A percentile compares a stretch with the other conserved stretches of the same genome.
phyloP scores from a whole-genome alignment of 2,329 filamentous ascomycete species.

The Botrytis elliptica region DNA sequence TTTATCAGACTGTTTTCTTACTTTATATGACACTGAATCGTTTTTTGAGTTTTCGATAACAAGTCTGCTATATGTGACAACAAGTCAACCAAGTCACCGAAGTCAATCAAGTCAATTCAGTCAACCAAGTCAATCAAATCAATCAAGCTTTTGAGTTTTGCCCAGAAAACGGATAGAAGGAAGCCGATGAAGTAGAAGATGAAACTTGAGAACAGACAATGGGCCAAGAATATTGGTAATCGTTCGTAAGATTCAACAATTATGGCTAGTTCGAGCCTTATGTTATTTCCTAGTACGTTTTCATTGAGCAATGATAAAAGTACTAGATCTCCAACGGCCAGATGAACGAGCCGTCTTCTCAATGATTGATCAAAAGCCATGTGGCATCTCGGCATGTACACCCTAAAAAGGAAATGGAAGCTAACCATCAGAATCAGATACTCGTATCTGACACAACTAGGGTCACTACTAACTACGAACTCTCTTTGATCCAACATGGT shows the following conservation, averaged over 20 bases:
- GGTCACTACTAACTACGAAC: not conserved
- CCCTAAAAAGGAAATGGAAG: not conserved
- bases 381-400: not conserved
- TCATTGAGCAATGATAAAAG: not conserved
- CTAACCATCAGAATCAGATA: not conserved
- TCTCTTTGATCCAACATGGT: not conserved
- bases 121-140: not conserved
- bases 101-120: not conserved
- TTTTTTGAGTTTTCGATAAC: not conserved
- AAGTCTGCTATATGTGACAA: not conserved
- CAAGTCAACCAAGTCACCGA: too few species aligned
- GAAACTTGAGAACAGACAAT: slow-evolving; percentile 19
- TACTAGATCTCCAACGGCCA: not conserved
- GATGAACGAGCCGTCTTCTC: not conserved
- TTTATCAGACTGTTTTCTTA: not conserved
- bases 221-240: not conserved
- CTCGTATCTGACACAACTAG: not conserved
- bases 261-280: slow-evolving; percentile 8
- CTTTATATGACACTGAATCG: not conserved
- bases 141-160: not conserved
- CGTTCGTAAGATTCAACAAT: slow-evolving; percentile 1
- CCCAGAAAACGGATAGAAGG: slow-evolving; percentile 1
- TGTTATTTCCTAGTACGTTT: not conserved
- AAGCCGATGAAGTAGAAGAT: slow-evolving; percentile 1
- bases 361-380: not conserved